phyloP scores from a whole-genome alignment of 257 asterid species.

The Henckelia pumila region DNA sequence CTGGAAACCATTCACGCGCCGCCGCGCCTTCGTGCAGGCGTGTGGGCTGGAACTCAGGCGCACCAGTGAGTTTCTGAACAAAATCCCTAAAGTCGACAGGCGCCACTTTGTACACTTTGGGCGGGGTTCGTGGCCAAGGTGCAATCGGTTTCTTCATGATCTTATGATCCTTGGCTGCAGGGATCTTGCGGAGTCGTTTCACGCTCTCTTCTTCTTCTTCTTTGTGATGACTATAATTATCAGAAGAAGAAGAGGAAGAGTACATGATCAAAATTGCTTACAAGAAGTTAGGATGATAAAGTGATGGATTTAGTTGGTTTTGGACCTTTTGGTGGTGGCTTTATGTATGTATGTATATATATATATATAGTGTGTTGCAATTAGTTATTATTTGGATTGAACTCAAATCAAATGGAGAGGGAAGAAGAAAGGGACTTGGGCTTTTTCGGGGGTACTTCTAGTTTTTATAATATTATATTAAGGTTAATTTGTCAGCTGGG shows the following conservation, averaged over 20 bases:
- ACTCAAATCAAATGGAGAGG: too few relatives aligned
- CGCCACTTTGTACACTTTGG: constrained; percentile 36
- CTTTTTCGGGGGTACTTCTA: neutral
- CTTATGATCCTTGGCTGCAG: constrained; percentile 8
- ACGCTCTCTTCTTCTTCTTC: constrained; percentile 2
- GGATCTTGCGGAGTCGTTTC: constrained; percentile 18
- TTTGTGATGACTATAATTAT: neutral
- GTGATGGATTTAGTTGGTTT: neutral
- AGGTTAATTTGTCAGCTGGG: neutral
- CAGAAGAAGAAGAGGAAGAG: neutral
- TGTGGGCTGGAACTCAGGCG: constrained; percentile 22
- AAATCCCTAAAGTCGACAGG: constrained; percentile 32
- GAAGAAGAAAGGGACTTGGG: neutral
- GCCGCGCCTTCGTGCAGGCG: constrained; percentile 21
- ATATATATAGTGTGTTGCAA: too few relatives aligned
- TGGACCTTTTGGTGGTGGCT: too few relatives aligned
- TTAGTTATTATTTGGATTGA: neutral
- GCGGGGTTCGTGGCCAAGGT: constrained; percentile 41
- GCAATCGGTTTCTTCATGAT: constrained; percentile 37
- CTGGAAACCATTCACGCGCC: constrained; percentile 28
- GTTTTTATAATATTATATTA: too few relatives aligned
- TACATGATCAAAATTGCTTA: neutral
- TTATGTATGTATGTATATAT: too few relatives aligned
- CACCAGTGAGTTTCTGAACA: constrained; percentile 40
- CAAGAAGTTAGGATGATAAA: too few relatives aligned